phyloP scores from a whole-genome alignment of 192 early-diverging fungal genomes.

The Backusella tuberculispora region DNA sequence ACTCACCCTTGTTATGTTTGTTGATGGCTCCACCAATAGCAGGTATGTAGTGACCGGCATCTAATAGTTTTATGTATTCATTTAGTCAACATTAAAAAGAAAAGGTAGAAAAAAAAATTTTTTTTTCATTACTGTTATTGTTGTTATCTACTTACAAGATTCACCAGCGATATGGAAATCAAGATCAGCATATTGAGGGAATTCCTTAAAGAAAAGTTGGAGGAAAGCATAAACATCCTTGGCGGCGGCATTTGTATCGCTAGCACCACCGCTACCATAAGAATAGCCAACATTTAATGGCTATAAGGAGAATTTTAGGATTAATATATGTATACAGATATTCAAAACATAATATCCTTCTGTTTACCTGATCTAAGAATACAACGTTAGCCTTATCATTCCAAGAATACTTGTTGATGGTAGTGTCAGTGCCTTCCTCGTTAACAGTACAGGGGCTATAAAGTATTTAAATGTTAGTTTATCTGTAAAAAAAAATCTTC shows the following conservation, averaged over 20 bases:
- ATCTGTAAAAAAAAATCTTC: background rate
- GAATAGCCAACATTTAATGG: conserved; percentile 95
- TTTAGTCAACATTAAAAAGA: background rate
- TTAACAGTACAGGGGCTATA: conserved; percentile 85
- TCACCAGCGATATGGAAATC: conserved; percentile 94
- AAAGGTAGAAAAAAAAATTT: background rate
- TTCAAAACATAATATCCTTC: background rate
- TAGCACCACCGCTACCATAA: conserved; percentile 73
- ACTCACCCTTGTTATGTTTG: conserved; percentile 71
- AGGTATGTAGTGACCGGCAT: conserved; percentile 96
- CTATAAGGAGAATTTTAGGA: conserved; percentile 33
- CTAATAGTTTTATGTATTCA: conserved; percentile 15
- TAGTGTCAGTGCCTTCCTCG: conserved; percentile 72
- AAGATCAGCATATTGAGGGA: conserved; percentile 77
- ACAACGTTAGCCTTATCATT: conserved; percentile 89
- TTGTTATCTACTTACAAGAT: conserved; percentile 47
- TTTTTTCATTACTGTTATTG: conserved; percentile 9
- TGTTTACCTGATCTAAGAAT: conserved; percentile 77
- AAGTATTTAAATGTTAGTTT: background rate
- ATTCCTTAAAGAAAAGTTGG: conserved; percentile 90
- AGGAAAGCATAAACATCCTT: conserved; percentile 95
- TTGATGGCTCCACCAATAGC: conserved; percentile 86
- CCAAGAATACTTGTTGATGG: conserved; percentile 84
- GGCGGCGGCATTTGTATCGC: conserved; percentile 81
- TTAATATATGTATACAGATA: conserved; percentile 1